These are phyloP conservation scores for Chaetomidium leptoderma DNA, from an alignment of 495 filamentous ascomycete species.

Conservation along the genomic window DNA sequence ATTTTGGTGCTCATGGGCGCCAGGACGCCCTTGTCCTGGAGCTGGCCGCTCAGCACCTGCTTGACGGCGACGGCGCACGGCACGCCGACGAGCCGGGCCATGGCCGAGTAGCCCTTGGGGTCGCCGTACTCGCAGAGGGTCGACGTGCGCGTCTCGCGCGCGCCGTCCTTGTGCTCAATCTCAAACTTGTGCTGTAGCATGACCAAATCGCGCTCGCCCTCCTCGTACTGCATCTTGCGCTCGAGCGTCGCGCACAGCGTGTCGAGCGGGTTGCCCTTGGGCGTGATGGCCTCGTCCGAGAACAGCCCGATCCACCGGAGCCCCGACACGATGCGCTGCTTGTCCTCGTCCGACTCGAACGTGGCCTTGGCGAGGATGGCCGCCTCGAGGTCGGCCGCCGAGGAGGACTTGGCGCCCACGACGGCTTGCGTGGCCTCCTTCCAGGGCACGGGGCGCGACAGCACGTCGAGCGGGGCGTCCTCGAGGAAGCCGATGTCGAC, in stretches of 20 bases:
- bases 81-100: slow-evolving; percentile 62
- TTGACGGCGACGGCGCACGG: slow-evolving; percentile 57
- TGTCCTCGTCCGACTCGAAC: slow-evolving; percentile 68
- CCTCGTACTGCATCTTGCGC: slow-evolving; percentile 84
- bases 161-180: slow-evolving; percentile 72
- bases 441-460: slow-evolving; percentile 65
- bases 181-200: slow-evolving; percentile 91
- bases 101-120: slow-evolving; percentile 76
- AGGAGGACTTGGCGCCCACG: slow-evolving; percentile 57
- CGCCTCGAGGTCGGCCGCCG: slow-evolving; percentile 61
- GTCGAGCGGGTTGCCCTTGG: slow-evolving; percentile 77
- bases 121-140: slow-evolving; percentile 86
- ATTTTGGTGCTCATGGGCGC: slow-evolving; percentile 76
- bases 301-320: slow-evolving; percentile 86
- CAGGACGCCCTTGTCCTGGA: slow-evolving; percentile 71
- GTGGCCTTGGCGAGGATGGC: slow-evolving; percentile 71
- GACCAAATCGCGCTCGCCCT: slow-evolving; percentile 74
- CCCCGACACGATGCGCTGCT: slow-evolving; percentile 68
- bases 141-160: slow-evolving; percentile 67
- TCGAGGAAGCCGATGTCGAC: slow-evolving; percentile 83
- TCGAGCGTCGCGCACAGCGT: slow-evolving; percentile 87
- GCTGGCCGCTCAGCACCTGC: slow-evolving; percentile 78
- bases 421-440: slow-evolving; percentile 75
- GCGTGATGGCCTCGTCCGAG: slow-evolving; percentile 65
- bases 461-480: slow-evolving; percentile 56